Evolutionary conservation across 257 asterid species (phyloP), one percentile per base, ranked within the genome.

Genomic region (Phtheirospermum japonicum): DNA sequence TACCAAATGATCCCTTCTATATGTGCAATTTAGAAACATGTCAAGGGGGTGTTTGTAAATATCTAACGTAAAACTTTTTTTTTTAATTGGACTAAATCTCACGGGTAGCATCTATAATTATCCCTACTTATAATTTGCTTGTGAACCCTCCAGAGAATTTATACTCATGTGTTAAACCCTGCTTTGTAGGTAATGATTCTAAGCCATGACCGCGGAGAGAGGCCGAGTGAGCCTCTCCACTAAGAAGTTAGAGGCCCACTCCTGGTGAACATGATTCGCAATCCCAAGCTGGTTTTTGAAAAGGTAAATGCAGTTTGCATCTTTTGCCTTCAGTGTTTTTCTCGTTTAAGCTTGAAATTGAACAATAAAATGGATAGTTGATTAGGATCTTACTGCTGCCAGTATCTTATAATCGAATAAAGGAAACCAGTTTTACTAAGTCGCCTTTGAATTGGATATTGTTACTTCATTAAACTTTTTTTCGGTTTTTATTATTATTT

Each of bases 261-360:
- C 96, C 99, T 50, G 97, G 99, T 66, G 99, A n/a, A 89, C 86
- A 92, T 92, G 99, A 89, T 92, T 79, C 91, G 94, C 31, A 92
- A 92, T 72, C 99, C 97, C 59, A 87, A 87, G 80, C 85, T 89
- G 40, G 97, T 89, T 45, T 89, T 89, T 77, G 97, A 89, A 77
- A 89, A 89, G 89, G 99, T 85, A 71, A 61, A 49, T 55, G 53
- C 51, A 40, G 17, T 7, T 23, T 23, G 1, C 28, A n/a, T 23
- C 28, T 23, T 23, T 23, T 23, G 28, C 28, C 28, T 23, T 3
- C 28, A 23, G 28, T 23, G 28, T 23, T 23, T 23, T 3, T 23
- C 28, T 23, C 1, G 28, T 23, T 23, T 23, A 23, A 23, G 28
- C 28, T 23, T 23, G 28, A 23, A 23, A 23, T 23, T 23, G 2